Conservation (phyloP, 2,329 filamentous ascomycete species). For the Calonectria leucothoes region DNA sequence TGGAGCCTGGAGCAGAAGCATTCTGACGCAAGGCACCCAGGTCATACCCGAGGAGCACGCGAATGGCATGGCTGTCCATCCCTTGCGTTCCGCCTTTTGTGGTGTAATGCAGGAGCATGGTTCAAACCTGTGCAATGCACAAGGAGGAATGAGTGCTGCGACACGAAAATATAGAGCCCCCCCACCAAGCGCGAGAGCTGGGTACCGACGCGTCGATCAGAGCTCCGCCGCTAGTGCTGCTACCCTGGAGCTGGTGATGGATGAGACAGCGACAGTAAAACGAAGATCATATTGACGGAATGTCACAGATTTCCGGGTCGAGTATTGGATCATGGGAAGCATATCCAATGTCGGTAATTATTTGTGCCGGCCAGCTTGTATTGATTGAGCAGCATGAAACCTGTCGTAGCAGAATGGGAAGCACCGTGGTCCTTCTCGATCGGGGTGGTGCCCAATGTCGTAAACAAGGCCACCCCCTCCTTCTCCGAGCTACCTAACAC, state of each 20-base stretch:
- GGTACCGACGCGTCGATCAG: slow-evolving; percentile 8
- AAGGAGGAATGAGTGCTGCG: slow-evolving; percentile 14
- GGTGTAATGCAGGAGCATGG: slow-evolving; percentile 1
- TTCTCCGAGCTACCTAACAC: slow-evolving; percentile 17
- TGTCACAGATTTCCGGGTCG: not conserved
- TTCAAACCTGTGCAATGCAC: slow-evolving; percentile 1
- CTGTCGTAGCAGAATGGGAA: slow-evolving; percentile 16
- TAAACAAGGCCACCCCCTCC: slow-evolving; percentile 24
- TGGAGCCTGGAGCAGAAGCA: slow-evolving; percentile 15
- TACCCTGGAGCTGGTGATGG: slow-evolving; percentile 3
- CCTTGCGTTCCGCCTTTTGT: slow-evolving; percentile 10
- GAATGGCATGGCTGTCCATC: slow-evolving; percentile 19
- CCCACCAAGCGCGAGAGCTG: slow-evolving; percentile 15
- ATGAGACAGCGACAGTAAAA: not conserved
- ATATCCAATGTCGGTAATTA: not conserved
- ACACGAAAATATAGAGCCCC: slow-evolving; percentile 21
- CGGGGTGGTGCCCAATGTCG: slow-evolving; percentile 18
- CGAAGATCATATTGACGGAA: not conserved
- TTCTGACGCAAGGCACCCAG: slow-evolving; percentile 31
- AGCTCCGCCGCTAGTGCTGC: not conserved
- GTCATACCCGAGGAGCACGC: slow-evolving; percentile 26
- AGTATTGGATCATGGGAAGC: not conserved
- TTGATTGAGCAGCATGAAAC: not conserved
- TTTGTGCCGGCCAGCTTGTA: not conserved
- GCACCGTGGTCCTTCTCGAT: slow-evolving; percentile 30